phyloP scores from a whole-genome alignment of 2,329 filamentous ascomycete species.

The Talaromyces sp. region DNA sequence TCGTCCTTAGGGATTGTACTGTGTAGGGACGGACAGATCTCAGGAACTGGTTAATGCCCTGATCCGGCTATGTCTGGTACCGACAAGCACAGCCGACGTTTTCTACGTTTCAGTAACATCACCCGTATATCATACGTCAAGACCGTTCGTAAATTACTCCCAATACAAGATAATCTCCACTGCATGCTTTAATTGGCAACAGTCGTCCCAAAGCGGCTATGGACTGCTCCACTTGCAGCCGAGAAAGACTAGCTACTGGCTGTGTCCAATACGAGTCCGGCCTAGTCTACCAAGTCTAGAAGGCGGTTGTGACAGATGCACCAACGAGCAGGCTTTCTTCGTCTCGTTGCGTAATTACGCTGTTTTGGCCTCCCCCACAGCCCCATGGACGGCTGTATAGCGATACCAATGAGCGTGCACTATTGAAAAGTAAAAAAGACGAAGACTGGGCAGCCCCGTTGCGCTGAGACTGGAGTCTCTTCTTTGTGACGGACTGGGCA shows the following conservation, averaged over 20 bases:
- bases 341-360: neutral
- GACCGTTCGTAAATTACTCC: neutral
- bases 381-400: neutral
- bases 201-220: neutral
- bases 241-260: neutral
- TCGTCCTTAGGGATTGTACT: too few species aligned
- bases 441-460: conserved; percentile 1
- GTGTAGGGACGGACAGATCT: too few species aligned
- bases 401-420: neutral
- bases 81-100: neutral
- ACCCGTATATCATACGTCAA: neutral
- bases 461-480: neutral
- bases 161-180: neutral
- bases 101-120: neutral
- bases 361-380: neutral
- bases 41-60: neutral
- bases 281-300: neutral
- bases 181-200: neutral
- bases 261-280: neutral
- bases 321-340: neutral
- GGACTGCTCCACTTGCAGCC: neutral
- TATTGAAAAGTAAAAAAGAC: conserved; percentile 6
- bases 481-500: neutral
- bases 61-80: neutral
- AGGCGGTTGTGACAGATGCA: neutral